A percentile compares a stretch with the other conserved stretches of the same genome.
Evolutionary conservation across 805 yeast genomes (phyloP).

Genomic region (Yarrowia sp.): DNA sequence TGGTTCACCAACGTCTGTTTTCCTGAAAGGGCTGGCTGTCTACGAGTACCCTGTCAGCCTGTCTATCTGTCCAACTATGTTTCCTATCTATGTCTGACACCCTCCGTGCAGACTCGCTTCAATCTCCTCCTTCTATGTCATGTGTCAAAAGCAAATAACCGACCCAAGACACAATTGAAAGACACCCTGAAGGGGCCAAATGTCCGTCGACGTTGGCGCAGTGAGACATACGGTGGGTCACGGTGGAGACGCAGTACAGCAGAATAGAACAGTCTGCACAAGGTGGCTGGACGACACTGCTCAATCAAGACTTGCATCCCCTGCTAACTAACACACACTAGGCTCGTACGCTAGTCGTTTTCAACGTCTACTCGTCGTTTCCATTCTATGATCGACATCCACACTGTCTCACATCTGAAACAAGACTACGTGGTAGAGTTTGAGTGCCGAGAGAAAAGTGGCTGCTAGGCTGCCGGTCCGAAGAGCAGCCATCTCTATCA

Average conservation of each 20-base stretch:
- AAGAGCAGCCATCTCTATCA: conserved; percentile 20
- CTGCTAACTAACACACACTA: too few species aligned
- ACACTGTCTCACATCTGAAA: conserved; percentile 23
- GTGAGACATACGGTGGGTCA: conserved; percentile 23
- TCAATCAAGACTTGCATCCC: too few species aligned
- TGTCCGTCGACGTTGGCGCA: conserved; percentile 18
- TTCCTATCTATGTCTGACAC: too few species aligned
- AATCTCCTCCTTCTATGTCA: conserved; percentile 6
- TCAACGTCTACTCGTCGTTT: too few species aligned
- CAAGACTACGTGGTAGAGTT: conserved; percentile 16
- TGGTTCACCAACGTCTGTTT: too few species aligned
- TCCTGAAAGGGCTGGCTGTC: too few species aligned
- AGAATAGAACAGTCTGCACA: too few species aligned
- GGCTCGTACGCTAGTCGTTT: too few species aligned
- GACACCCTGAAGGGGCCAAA: conserved; percentile 10
- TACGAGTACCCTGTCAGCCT: neutral
- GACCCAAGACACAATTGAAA: neutral
- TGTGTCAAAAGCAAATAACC: conserved; percentile 6
- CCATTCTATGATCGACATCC: too few species aligned
- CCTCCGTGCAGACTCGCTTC: too few species aligned
- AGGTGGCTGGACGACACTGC: too few species aligned
- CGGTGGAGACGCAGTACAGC: neutral
- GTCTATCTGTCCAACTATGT: too few species aligned
- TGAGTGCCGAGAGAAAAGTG: conserved; percentile 7
- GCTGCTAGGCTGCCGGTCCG: conserved; percentile 27